Percentiles rank a stretch among this genome's conserved stretches.
These are phyloP conservation scores for Cryoendolithus antarcticus DNA, from an alignment of 2,329 filamentous ascomycete genomes.

Conservation along the genomic window DNA sequence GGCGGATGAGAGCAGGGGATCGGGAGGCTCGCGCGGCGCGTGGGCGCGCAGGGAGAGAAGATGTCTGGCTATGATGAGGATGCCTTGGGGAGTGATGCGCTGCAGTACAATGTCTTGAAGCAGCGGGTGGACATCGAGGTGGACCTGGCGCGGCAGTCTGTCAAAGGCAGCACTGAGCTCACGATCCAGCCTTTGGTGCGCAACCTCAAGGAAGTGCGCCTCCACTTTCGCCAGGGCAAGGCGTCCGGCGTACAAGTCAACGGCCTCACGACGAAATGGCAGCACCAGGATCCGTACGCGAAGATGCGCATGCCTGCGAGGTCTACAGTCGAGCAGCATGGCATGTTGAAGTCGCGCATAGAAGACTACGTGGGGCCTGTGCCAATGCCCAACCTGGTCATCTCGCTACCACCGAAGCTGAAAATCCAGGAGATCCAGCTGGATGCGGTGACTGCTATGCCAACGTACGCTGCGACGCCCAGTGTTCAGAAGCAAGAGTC, in stretches of 20 bases:
- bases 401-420: constrained; percentile 48
- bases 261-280: constrained; percentile 27
- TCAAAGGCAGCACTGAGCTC: constrained; percentile 72
- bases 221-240: constrained; percentile 52
- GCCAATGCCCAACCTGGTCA: constrained; percentile 44
- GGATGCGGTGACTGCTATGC: constrained; percentile 15
- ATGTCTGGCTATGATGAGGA: too few relatives aligned
- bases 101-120: constrained; percentile 53
- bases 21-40: too few relatives aligned
- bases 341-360: constrained; percentile 59
- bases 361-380: constrained; percentile 42
- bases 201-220: constrained; percentile 41
- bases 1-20: too few relatives aligned
- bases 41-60: too few relatives aligned
- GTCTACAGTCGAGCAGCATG: constrained; percentile 60
- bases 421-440: constrained; percentile 50
- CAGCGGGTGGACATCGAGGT: constrained; percentile 85
- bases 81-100: constrained; percentile 4
- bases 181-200: constrained; percentile 55
- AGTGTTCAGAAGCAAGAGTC: constrained; percentile 19
- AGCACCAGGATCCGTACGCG: constrained; percentile 54
- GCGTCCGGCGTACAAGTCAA: constrained; percentile 40
- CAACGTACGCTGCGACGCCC: constrained; percentile 33
- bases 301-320: constrained; percentile 49
- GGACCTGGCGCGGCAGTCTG: constrained; percentile 62